A percentile compares a stretch with the other conserved stretches of the same genome.
Evolutionary conservation across 768 basidiomycete species (phyloP).

Genomic region (Termitomyces bulborhizus): DNA sequence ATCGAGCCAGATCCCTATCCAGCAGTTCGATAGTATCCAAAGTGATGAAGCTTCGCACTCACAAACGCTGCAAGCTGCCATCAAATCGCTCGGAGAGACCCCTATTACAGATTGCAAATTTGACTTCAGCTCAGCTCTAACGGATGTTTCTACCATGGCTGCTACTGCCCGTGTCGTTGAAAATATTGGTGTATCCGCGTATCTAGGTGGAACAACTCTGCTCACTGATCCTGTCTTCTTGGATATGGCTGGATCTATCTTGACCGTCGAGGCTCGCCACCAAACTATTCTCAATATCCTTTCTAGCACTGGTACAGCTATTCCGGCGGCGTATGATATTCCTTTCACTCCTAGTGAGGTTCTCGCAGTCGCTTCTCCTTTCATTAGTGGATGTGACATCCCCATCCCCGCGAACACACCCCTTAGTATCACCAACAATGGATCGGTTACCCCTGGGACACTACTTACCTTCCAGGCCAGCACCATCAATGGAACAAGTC

Average conservation of each 20-base stretch:
- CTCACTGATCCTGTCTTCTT: conserved; percentile 55
- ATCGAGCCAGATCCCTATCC: conserved; percentile 43
- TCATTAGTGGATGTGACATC: conserved; percentile 61
- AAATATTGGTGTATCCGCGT: conserved; percentile 68
- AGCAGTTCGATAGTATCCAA: conserved; percentile 57
- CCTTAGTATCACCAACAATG: conserved; percentile 59
- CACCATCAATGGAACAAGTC: conserved; percentile 45
- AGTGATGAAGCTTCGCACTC: conserved; percentile 59
- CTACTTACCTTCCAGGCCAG: conserved; percentile 52
- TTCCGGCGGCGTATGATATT: conserved; percentile 70
- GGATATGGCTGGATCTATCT: conserved; percentile 63
- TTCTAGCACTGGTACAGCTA: conserved; percentile 46
- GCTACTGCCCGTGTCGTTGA: conserved; percentile 70
- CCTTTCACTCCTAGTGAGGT: conserved; percentile 65
- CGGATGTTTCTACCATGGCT: conserved; percentile 64
- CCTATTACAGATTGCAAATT: conserved; percentile 60
- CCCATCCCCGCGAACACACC: conserved; percentile 57
- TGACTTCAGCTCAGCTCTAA: conserved; percentile 58
- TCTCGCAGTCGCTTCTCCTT: conserved; percentile 59
- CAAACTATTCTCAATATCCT: conserved; percentile 72
- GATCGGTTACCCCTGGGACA: conserved; percentile 51
- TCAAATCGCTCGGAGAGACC: conserved; percentile 46
- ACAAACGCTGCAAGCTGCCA: conserved; percentile 42
- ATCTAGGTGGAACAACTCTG: conserved; percentile 67
- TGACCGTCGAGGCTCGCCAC: conserved; percentile 68